Evolutionary conservation across 352 stramenopile species (phyloP).

Genomic region (Phytophthora pinifolia): DNA sequence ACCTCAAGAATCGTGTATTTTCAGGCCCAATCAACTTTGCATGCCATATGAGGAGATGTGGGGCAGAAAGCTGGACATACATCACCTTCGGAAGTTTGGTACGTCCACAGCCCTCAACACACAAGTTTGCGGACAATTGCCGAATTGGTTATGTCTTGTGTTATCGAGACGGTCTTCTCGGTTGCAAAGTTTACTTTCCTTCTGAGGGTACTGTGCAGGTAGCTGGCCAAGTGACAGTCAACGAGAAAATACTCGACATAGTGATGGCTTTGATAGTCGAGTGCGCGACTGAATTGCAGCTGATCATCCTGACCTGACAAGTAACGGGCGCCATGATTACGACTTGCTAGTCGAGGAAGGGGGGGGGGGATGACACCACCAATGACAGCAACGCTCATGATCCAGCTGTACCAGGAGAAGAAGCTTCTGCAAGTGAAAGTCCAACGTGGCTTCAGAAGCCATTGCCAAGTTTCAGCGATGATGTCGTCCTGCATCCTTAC

Average conservation of each 20-base stretch:
- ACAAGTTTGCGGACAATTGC: slow-evolving; percentile 11
- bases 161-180: background rate
- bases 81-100: slow-evolving; percentile 5
- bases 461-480: slow-evolving; percentile 4
- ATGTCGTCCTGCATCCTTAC: slow-evolving; percentile 1
- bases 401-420: background rate
- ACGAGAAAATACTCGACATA: slow-evolving; percentile 8
- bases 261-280: background rate
- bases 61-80: background rate
- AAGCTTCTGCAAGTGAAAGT: background rate
- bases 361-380: background rate
- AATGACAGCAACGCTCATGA: too few relatives aligned
- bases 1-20: slow-evolving; percentile 4
- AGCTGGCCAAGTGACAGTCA: slow-evolving; percentile 1
- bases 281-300: background rate
- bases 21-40: background rate
- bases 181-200: slow-evolving; percentile 7
- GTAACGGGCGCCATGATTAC: background rate
- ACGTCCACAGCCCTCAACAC: slow-evolving; percentile 1
- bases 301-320: slow-evolving; percentile 3
- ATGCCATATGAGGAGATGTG: slow-evolving; percentile 9
- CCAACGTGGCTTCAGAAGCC: background rate
- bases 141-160: background rate
- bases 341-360: slow-evolving; percentile 6
- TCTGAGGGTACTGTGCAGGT: background rate